Evolutionary conservation across 768 basidiomycete genomes (phyloP).

Genomic region (Mycena venus): DNA sequence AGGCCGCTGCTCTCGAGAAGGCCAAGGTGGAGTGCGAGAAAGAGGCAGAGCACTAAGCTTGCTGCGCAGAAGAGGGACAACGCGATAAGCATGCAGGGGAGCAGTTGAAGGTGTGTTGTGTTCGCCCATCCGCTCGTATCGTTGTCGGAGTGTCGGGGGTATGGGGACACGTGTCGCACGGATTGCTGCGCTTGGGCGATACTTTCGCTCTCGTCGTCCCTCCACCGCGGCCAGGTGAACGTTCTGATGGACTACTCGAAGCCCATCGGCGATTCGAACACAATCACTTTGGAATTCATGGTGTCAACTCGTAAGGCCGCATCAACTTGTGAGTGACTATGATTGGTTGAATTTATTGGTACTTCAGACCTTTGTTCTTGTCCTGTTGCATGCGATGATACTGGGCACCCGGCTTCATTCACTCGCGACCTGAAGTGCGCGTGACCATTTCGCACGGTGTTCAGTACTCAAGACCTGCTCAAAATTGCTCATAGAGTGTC

Average conservation of each 20-base stretch:
- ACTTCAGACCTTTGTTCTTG: too few relatives aligned
- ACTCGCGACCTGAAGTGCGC: too few relatives aligned
- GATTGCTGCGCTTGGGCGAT: too few relatives aligned
- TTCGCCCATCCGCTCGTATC: too few relatives aligned
- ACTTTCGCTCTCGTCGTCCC: background rate
- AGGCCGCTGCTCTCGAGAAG: slow-evolving; percentile 19
- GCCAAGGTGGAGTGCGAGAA: slow-evolving; percentile 23
- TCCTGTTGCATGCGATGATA: too few relatives aligned
- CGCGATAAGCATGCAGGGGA: slow-evolving; percentile 19
- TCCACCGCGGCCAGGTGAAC: slow-evolving; percentile 14
- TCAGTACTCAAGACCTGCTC: too few relatives aligned
- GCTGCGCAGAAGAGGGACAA: slow-evolving; percentile 25
- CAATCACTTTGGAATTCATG: slow-evolving; percentile 21
- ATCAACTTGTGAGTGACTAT: slow-evolving; percentile 28
- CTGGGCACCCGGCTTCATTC: too few relatives aligned
- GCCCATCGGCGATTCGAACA: slow-evolving; percentile 14
- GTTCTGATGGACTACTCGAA: slow-evolving; percentile 23
- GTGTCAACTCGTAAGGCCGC: slow-evolving; percentile 23
- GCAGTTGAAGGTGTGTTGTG: slow-evolving; percentile 16
- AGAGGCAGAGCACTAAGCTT: slow-evolving; percentile 19
- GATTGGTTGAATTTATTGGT: too few relatives aligned
- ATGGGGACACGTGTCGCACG: too few relatives aligned
- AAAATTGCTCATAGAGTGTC: too few relatives aligned
- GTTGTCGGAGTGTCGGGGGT: too few relatives aligned
- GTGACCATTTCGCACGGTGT: too few relatives aligned